phyloP scores from a whole-genome alignment of 768 basidiomycete genomes.

The Tulasnella sp. region DNA sequence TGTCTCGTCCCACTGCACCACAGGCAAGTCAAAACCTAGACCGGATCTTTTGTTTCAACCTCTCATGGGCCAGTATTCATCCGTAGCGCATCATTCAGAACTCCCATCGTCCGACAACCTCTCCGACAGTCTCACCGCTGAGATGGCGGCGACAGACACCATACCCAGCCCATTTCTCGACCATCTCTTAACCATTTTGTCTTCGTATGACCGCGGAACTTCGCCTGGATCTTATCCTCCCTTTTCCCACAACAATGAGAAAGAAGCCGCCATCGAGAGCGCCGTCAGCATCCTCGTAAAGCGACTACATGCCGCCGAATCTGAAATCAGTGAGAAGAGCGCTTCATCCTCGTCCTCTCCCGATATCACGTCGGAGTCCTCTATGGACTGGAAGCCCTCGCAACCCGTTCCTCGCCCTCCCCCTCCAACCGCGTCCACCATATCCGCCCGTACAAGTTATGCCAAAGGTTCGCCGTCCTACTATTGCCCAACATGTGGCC shows the following conservation, averaged over 20 bases:
- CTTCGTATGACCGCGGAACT: slow-evolving; percentile 42
- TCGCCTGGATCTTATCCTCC: slow-evolving; percentile 16
- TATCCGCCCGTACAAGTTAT: neutral
- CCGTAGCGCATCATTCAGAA: too few species aligned
- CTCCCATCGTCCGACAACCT: too few species aligned
- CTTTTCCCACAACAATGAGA: slow-evolving; percentile 42
- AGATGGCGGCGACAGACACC: slow-evolving; percentile 1
- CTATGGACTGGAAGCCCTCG: slow-evolving; percentile 7
- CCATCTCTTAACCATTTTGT: slow-evolving; percentile 46
- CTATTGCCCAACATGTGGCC: slow-evolving; percentile 40
- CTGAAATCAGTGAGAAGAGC: slow-evolving; percentile 23
- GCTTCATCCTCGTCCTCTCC: slow-evolving; percentile 5
- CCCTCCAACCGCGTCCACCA: slow-evolving; percentile 13
- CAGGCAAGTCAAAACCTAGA: neutral
- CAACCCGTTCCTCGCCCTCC: neutral
- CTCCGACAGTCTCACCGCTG: neutral
- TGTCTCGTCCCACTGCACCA: neutral
- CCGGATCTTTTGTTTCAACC: neutral
- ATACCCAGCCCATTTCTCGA: slow-evolving; percentile 30
- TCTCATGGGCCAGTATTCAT: slow-evolving; percentile 1
- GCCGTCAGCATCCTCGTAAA: slow-evolving; percentile 39
- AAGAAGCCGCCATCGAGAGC: slow-evolving; percentile 45
- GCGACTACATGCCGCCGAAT: slow-evolving; percentile 47
- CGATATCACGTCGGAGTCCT: neutral
- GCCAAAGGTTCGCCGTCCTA: slow-evolving; percentile 11